phyloP scores from a whole-genome alignment of 495 filamentous ascomycete species.

The Aspergillus nidulans region DNA sequence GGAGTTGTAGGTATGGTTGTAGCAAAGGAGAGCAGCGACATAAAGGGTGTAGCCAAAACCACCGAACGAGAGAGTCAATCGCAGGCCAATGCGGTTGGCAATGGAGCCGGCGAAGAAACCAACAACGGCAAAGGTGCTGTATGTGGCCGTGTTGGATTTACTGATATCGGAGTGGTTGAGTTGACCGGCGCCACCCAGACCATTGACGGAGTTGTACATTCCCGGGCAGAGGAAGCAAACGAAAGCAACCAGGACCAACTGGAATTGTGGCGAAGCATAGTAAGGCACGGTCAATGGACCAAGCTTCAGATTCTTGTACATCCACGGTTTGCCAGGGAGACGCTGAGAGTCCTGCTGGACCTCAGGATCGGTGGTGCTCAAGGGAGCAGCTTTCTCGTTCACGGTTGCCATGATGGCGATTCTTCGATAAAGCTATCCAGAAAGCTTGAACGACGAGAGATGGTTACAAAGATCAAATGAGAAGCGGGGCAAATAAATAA shows the following conservation, averaged over 20 bases:
- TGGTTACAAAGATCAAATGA: not conserved
- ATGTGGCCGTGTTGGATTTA: slow-evolving; percentile 68
- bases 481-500: not conserved
- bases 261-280: slow-evolving; percentile 72
- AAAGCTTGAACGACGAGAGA: not conserved
- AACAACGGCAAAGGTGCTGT: slow-evolving; percentile 80
- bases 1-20: slow-evolving; percentile 68
- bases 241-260: slow-evolving; percentile 71
- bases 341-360: slow-evolving; percentile 20
- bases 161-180: slow-evolving; percentile 58
- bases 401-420: not conserved
- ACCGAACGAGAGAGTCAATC: slow-evolving; percentile 68
- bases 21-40: slow-evolving; percentile 69
- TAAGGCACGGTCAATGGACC: slow-evolving; percentile 54
- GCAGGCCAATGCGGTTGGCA: slow-evolving; percentile 71
- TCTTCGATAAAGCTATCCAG: not conserved
- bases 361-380: slow-evolving; percentile 25
- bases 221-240: slow-evolving; percentile 90
- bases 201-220: slow-evolving; percentile 75
- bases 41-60: slow-evolving; percentile 87
- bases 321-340: slow-evolving; percentile 50
- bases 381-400: slow-evolving; percentile 17
- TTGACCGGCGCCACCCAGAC: slow-evolving; percentile 69
- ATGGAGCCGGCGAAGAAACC: slow-evolving; percentile 84
- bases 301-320: slow-evolving; percentile 61